Evolutionary conservation across 495 filamentous ascomycete genomes (phyloP).

Genomic region (Tuber microsphaerosporum): DNA sequence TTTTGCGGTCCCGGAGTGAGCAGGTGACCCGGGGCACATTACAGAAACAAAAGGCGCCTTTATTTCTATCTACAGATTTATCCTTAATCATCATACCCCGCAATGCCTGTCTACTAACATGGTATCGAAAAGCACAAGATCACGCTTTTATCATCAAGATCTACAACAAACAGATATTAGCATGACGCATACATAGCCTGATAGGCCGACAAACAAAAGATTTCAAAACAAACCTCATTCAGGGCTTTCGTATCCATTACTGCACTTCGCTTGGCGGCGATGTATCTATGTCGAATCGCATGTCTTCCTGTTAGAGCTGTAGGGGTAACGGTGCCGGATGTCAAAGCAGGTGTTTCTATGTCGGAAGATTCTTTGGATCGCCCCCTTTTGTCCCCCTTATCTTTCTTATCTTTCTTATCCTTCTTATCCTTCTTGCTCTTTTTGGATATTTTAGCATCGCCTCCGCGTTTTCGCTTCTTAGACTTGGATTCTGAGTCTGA

Average conservation of each 20-base stretch:
- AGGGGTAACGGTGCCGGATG: constrained; percentile 26
- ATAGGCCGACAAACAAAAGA: not conserved
- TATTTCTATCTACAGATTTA: not conserved
- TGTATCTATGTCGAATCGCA: constrained; percentile 37
- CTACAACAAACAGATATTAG: constrained; percentile 18
- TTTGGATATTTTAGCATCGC: constrained; percentile 14
- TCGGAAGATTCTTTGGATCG: constrained; percentile 22
- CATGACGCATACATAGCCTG: not conserved
- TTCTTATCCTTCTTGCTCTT: constrained; percentile 36
- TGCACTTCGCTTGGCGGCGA: constrained; percentile 39
- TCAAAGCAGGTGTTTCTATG: constrained; percentile 17
- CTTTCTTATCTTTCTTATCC: constrained; percentile 36
- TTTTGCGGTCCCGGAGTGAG: not conserved
- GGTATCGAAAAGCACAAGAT: not conserved
- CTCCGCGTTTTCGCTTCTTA: constrained; percentile 22
- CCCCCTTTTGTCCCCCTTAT: constrained; percentile 15
- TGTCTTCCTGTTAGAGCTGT: constrained; percentile 31
- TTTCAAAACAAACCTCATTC: constrained; percentile 37
- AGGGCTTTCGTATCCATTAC: constrained; percentile 41
- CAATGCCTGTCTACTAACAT: not conserved
- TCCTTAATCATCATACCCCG: not conserved
- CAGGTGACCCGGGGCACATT: not conserved
- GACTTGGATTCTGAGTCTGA: constrained; percentile 12
- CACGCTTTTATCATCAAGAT: constrained; percentile 41
- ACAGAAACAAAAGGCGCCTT: not conserved